phyloP scores from a whole-genome alignment of 1,139 yeast genomes.

The Pichia cactophila region DNA sequence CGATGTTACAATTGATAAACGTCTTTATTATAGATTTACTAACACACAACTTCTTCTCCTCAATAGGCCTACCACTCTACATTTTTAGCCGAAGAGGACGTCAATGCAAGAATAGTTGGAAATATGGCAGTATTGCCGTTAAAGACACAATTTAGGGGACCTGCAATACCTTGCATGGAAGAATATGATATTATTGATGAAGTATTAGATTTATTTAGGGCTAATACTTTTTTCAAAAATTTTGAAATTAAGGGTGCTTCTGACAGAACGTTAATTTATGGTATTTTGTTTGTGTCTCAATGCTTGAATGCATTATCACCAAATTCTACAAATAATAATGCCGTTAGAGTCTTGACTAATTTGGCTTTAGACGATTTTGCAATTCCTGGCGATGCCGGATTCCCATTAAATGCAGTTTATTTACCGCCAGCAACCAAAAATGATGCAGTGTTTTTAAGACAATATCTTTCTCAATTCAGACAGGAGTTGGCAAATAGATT shows the following conservation, averaged over 20 bases:
- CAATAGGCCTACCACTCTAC: constrained; percentile 83
- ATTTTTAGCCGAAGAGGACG: constrained; percentile 56
- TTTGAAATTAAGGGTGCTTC: constrained; percentile 96
- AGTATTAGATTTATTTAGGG: constrained; percentile 81
- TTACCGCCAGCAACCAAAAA: constrained; percentile 65
- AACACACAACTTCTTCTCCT: neutral
- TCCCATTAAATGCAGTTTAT: constrained; percentile 83
- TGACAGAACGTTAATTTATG: constrained; percentile 90
- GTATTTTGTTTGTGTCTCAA: constrained; percentile 84
- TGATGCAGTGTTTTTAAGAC: constrained; percentile 72
- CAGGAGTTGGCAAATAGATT: constrained; percentile 86
- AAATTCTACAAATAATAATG: constrained; percentile 49
- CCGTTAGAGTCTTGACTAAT: constrained; percentile 67
- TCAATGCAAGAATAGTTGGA: constrained; percentile 41
- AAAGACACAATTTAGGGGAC: constrained; percentile 80
- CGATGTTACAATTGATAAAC: constrained; percentile 1
- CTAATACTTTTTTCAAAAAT: constrained; percentile 92
- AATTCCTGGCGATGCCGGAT: constrained; percentile 92
- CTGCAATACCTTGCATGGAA: constrained; percentile 73
- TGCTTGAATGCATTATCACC: constrained; percentile 58
- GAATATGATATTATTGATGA: constrained; percentile 94
- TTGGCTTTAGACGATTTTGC: constrained; percentile 82
- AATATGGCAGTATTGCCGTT: constrained; percentile 79
- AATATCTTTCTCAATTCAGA: constrained; percentile 84
- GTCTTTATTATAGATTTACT: neutral